phyloP scores from a whole-genome alignment of 192 early-diverging fungal genomes.

The Coemansia sp. region DNA sequence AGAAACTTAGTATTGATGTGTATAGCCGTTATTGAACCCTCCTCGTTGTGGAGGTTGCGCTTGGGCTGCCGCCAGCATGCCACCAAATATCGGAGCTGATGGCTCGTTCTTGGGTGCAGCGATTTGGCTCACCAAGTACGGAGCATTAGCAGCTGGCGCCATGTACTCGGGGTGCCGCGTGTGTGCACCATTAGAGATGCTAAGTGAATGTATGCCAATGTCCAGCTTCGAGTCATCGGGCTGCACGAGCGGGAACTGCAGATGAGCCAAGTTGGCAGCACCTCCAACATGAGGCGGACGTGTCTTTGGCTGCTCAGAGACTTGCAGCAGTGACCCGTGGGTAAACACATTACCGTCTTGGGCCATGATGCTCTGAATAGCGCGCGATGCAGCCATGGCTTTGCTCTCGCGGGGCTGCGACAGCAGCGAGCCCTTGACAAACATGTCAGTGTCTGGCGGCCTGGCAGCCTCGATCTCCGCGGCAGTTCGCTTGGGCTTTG shows the following conservation, averaged over 20 bases:
- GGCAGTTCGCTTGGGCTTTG: conserved; percentile 37
- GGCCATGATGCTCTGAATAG: conserved; percentile 51
- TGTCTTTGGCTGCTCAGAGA: conserved; percentile 37
- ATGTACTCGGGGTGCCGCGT: conserved; percentile 6
- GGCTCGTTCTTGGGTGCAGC: conserved; percentile 10
- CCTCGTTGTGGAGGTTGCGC: conserved; percentile 11
- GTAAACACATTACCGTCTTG: conserved; percentile 52
- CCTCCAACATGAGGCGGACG: conserved; percentile 47
- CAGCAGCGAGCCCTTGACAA: conserved; percentile 51
- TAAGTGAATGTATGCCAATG: conserved; percentile 1
- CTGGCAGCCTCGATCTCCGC: conserved; percentile 23
- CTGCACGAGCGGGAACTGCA: conserved; percentile 43
- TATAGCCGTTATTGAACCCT: conserved; percentile 2
- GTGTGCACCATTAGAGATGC: not conserved
- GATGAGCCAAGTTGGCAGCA: conserved; percentile 17
- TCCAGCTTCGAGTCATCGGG: conserved; percentile 17
- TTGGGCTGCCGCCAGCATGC: conserved; percentile 18
- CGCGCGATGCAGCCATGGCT: conserved; percentile 51
- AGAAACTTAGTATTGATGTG: conserved; percentile 1
- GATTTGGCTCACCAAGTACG: not conserved
- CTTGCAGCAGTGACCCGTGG: conserved; percentile 48
- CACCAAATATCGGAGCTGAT: conserved; percentile 18
- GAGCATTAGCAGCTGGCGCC: not conserved
- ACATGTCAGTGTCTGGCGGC: conserved; percentile 31
- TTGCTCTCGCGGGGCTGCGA: conserved; percentile 55